Percentiles rank a stretch among this genome's conserved stretches.
Evolutionary conservation across 305 asterid species (phyloP).

Genomic region (Withania somnifera): DNA sequence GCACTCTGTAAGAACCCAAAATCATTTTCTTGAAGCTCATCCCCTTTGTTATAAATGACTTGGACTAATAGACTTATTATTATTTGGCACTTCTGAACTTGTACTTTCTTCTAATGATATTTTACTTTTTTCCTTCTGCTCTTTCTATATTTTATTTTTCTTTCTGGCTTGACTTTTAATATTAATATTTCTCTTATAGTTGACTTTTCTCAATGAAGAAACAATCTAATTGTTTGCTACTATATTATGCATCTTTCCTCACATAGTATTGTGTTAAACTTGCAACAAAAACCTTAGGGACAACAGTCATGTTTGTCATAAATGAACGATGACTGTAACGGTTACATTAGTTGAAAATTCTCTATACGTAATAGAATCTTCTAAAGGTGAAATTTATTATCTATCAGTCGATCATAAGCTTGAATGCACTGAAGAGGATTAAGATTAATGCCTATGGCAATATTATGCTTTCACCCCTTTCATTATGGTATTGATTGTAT

Average conservation of each 20-base stretch:
- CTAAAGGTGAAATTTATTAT: slow-evolving; percentile 74
- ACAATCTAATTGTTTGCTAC: background rate
- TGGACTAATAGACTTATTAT: background rate
- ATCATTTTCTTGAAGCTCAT: no score
- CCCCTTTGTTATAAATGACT: no score
- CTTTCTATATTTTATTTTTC: background rate
- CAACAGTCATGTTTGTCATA: slow-evolving; percentile 92
- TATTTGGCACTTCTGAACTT: background rate
- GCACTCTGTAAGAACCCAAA: no score
- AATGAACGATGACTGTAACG: slow-evolving; percentile 85
- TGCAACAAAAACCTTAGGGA: slow-evolving; percentile 94
- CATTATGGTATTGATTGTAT: slow-evolving; percentile 2
- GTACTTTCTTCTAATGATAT: background rate
- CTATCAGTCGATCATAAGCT: slow-evolving; percentile 99
- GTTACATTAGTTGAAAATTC: slow-evolving; percentile 99
- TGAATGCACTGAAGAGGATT: slow-evolving; percentile 95
- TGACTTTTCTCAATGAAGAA: background rate
- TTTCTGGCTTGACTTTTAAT: background rate
- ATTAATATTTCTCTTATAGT: background rate
- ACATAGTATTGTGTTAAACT: slow-evolving; percentile 12
- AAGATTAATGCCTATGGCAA: slow-evolving; percentile 18
- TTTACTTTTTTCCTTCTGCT: background rate
- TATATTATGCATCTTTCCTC: background rate
- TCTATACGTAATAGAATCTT: slow-evolving; percentile 86
- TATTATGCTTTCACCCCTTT: background rate